These are phyloP conservation scores for Escallonia herrerae DNA, from an alignment of 129 eudicot genomes.

Conservation along the genomic window DNA sequence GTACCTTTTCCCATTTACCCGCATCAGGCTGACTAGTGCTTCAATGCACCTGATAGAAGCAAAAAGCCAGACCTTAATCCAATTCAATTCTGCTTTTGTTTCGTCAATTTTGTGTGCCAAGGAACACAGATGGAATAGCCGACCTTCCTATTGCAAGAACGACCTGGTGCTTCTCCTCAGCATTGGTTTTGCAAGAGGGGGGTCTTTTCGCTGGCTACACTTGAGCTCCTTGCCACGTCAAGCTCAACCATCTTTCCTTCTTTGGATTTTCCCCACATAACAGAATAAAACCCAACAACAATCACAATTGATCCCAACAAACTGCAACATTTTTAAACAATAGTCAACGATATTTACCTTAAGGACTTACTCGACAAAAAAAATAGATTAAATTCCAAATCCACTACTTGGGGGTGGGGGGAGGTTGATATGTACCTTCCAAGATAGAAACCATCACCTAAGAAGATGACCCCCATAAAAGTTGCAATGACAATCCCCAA, in stretches of 20 bases:
- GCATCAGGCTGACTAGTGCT: too few species aligned
- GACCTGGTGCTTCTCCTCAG: conserved; percentile 6
- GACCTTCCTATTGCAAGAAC: too few species aligned
- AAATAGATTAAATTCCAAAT: background rate
- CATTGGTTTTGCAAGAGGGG: conserved; percentile 44
- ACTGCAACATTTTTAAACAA: conserved; percentile 32
- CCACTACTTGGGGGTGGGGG: too few species aligned
- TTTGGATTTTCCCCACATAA: conserved; percentile 86
- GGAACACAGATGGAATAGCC: too few species aligned
- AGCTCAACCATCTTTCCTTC: conserved; percentile 28
- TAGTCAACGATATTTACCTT: background rate
- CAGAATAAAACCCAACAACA: conserved; percentile 69
- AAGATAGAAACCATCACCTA: conserved; percentile 68
- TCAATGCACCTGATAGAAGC: too few species aligned
- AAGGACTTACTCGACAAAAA: too few species aligned
- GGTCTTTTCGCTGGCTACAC: conserved; percentile 14
- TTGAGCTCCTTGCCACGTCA: conserved; percentile 10
- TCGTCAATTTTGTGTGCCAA: too few species aligned
- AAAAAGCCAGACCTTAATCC: too few species aligned
- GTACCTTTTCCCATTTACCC: too few species aligned
- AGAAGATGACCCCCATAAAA: conserved; percentile 40
- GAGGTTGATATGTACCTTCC: conserved; percentile 49
- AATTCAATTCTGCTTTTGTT: too few species aligned
- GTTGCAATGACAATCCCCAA: conserved; percentile 68
- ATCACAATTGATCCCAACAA: conserved; percentile 65